Base-by-base conservation (phyloP, 345 rosid species). In the Raphanus raphanistrum region DNA sequence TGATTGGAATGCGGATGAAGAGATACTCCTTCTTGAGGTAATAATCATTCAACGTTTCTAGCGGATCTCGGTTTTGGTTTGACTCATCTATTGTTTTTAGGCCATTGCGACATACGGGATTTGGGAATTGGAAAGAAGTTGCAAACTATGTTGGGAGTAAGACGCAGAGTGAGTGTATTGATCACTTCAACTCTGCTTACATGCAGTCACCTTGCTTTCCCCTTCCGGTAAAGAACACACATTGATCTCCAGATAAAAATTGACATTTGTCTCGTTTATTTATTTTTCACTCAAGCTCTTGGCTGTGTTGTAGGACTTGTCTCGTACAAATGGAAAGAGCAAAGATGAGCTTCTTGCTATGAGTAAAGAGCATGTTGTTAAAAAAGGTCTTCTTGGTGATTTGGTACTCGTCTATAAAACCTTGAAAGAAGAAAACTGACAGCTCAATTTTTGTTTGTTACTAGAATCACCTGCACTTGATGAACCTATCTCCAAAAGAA, bases 1-100 rank as follows among this genome's bases (percentile, higher is more conserved):
- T 79, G 92, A 90, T 73, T 95, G 99, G 99, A 92, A 92, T 87
- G 93, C 91, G 12, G 98, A 92, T 76, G 98, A 95, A 84, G 99
- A 95, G 82, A 87, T 89, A 80, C 82, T 92, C 79, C 94, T 92
- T 81, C 88, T 95, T 57, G 99, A 92, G 98, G 99, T 92, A 75
- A 57, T 77, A 10, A 0, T 38, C 63, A 54, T 58, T 76, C 35
- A 26, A 29, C 0, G 28, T 72, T 72, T 70, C 31, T 58, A 31
- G 27, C 58, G 12, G 16, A 61, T 73, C 67, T 55, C 17, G 1
- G 1, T 69, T 63, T 29, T 58, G 26, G 45, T 48, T 59, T 65
- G 31, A 48, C 70, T 32, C 52, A 6, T 73, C 28, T 75, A 35
- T 64, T 72, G 60, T 79, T 59, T 35, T 80, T 81, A 95, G 98